A percentile compares a stretch with the other conserved stretches of the same genome.
These are phyloP conservation scores for Dunaliella sp. DNA, from an alignment of 139 green algal species.

Conservation along the genomic window DNA sequence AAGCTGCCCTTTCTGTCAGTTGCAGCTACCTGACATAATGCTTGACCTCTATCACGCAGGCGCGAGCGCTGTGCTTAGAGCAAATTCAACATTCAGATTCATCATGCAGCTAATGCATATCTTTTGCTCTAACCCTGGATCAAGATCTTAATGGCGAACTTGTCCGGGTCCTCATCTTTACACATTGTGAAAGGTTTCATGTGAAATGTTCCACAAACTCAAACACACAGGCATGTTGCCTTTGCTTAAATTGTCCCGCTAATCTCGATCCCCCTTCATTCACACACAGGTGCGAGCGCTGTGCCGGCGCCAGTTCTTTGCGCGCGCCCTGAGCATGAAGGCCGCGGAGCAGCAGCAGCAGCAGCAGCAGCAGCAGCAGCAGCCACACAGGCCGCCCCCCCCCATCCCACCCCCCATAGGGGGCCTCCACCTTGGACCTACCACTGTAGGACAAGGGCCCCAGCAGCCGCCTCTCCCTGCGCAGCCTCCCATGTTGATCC, in stretches of 20 bases:
- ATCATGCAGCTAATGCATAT: neutral
- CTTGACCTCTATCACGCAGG: too few species aligned
- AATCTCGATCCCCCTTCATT: neutral
- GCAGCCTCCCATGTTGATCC: neutral
- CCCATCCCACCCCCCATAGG: neutral
- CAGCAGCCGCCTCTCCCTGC: neutral
- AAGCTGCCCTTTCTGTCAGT: too few species aligned
- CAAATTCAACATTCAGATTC: too few species aligned
- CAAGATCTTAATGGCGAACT: neutral
- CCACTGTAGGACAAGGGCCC: neutral
- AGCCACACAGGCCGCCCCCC: neutral
- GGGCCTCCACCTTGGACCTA: neutral
- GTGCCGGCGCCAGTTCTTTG: slow-evolving; percentile 72
- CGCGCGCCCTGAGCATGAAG: slow-evolving; percentile 66
- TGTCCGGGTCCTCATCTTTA: neutral
- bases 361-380: neutral
- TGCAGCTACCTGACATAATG: too few species aligned
- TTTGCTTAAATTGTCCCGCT: too few species aligned
- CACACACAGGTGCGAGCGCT: slow-evolving; percentile 59
- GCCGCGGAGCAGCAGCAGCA: slow-evolving; percentile 48
- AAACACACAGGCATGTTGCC: too few species aligned
- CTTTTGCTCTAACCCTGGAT: neutral
- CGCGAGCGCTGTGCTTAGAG: too few species aligned
- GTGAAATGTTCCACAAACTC: too few species aligned
- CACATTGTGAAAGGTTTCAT: neutral